phyloP scores from a whole-genome alignment of 148 eudicot species.

The Heliamphora exappendiculata region DNA sequence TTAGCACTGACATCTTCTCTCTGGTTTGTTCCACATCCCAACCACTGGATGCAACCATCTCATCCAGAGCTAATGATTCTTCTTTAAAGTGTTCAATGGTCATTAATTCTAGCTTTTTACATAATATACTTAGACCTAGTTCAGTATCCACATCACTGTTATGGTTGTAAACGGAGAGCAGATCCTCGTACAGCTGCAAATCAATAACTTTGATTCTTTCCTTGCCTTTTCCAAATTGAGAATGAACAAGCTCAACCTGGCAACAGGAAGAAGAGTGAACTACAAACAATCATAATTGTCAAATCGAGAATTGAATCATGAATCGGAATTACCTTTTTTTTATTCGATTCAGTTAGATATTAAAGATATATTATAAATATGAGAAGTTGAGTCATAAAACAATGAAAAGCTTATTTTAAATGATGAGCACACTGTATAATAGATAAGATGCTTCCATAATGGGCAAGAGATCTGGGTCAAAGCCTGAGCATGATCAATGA shows the following conservation, averaged over 20 bases:
- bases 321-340: too few species aligned
- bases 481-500: too few species aligned
- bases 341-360: too few species aligned
- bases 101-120: slow-evolving; percentile 12
- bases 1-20: neutral
- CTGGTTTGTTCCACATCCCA: neutral
- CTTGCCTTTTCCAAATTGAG: slow-evolving; percentile 9
- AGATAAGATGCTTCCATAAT: too few species aligned
- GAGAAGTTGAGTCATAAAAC: too few species aligned
- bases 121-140: neutral
- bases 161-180: slow-evolving; percentile 1
- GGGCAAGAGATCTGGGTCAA: too few species aligned
- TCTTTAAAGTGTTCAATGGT: slow-evolving; percentile 4
- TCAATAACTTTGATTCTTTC: neutral
- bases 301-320: too few species aligned
- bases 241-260: slow-evolving; percentile 8
- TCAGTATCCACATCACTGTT: slow-evolving; percentile 1
- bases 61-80: slow-evolving; percentile 5
- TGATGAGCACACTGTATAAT: too few species aligned
- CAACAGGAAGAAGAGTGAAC: slow-evolving; percentile 3
- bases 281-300: too few species aligned
- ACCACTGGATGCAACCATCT: neutral
- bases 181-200: slow-evolving; percentile 5
- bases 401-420: too few species aligned
- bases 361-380: too few species aligned